These are phyloP conservation scores for Globisporangium perplexum DNA, from an alignment of 352 stramenopile genomes.

Conservation along the genomic window DNA sequence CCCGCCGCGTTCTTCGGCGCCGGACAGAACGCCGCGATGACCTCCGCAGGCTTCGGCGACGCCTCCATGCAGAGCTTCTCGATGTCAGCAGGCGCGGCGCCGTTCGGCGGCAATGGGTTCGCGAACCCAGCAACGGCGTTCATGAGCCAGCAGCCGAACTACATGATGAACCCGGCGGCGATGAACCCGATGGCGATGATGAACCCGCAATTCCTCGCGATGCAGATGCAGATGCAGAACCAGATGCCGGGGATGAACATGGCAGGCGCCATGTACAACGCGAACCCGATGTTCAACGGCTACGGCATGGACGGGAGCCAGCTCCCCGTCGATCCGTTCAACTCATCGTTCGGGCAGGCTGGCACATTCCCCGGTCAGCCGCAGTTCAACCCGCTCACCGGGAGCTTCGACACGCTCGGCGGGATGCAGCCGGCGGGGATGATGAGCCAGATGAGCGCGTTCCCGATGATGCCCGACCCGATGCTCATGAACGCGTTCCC, in stretches of 20 bases:
- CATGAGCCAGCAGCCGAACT: conserved; percentile 39
- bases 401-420: conserved; percentile 21
- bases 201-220: conserved; percentile 52
- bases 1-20: conserved; percentile 9
- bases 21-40: conserved; percentile 10
- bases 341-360: conserved; percentile 35
- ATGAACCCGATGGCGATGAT: conserved; percentile 49
- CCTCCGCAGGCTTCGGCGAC: conserved; percentile 14
- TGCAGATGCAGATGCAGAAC: conserved; percentile 53
- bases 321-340: conserved; percentile 61
- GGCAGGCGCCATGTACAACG: conserved; percentile 33
- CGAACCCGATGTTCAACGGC: conserved; percentile 19
- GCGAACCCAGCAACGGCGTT: conserved; percentile 14
- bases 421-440: conserved; percentile 39
- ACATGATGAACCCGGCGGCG: conserved; percentile 34
- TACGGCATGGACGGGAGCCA: conserved; percentile 28
- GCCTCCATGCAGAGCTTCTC: conserved; percentile 15
- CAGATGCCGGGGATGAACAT: conserved; percentile 43
- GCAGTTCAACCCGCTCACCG: conserved; percentile 12
- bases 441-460: conserved; percentile 48
- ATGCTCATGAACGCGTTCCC: conserved; percentile 41
- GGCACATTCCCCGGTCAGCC: conserved; percentile 25
- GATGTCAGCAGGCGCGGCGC: conserved; percentile 15
- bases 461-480: conserved; percentile 36
- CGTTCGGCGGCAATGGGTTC: conserved; percentile 27